Conservation (phyloP, 129 eudicot species). For the Escallonia rubra region DNA sequence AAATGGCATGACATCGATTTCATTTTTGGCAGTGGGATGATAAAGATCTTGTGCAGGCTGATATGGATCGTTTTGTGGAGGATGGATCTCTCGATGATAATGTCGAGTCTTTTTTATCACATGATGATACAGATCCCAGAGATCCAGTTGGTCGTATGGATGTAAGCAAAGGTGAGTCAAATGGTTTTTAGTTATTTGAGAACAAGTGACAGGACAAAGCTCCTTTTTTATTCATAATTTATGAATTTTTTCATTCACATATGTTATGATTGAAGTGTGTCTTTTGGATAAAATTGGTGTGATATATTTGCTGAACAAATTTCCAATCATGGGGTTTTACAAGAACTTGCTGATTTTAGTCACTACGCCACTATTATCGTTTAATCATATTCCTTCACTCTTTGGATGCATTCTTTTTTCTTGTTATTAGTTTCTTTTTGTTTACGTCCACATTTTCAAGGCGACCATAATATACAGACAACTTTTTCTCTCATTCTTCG, state of each 20-base stretch:
- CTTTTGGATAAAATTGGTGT: neutral
- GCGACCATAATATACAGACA: too few species aligned
- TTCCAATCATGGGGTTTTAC: neutral
- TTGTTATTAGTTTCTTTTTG: too few species aligned
- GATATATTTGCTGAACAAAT: neutral
- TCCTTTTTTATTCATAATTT: neutral
- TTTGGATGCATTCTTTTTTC: neutral
- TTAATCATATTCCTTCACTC: neutral
- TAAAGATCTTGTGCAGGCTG: slow-evolving; percentile 79
- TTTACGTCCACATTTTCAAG: too few species aligned
- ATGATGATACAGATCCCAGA: slow-evolving; percentile 82
- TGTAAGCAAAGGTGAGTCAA: slow-evolving; percentile 69
- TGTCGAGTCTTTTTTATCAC: slow-evolving; percentile 92
- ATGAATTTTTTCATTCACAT: neutral
- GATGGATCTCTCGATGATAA: slow-evolving; percentile 96
- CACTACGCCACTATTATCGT: neutral
- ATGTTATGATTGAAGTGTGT: neutral
- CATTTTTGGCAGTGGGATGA: slow-evolving; percentile 72
- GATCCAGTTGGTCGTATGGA: slow-evolving; percentile 89
- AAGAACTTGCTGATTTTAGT: neutral
- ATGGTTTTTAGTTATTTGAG: neutral
- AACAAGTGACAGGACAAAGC: too few species aligned
- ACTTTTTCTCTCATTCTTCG: too few species aligned
- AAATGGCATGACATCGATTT: slow-evolving; percentile 15
- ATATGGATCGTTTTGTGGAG: slow-evolving; percentile 95